Base-by-base conservation (phyloP, 257 asterid genomes). In the Voacanga thouarsii region DNA sequence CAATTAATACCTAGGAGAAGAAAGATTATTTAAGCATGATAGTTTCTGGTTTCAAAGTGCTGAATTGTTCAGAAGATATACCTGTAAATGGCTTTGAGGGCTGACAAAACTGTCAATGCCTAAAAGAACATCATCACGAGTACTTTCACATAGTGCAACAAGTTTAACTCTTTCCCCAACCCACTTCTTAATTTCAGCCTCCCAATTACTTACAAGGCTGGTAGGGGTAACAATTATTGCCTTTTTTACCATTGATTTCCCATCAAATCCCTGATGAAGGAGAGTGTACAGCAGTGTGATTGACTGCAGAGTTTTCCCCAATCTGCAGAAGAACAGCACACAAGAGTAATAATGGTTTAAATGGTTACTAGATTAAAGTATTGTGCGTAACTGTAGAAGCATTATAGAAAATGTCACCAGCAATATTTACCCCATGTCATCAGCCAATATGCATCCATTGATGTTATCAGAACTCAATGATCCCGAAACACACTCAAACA, bases 401-500 rank as follows among this genome's bases (percentile, higher is more conserved):
- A 21, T 30, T 61, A 61, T 51, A 3, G 51, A 75, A 75, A 80
- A 57, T 80, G 50, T 61, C 71, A 28, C 55, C 43, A 83, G 82
- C 30, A 84, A 71, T 72, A 64, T 82, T 86, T 88, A 95, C 99
- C 99, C 99, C 98, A 95, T 95, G 83, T 95, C 99, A 86, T 95
- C 99, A 80, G 99, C 99, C 89, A 95, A 87, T 82, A 95, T 93
- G 97, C 99, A 95, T 65, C 99, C 99, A 77, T 89, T 88, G 80
- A 94, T 92, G 87, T 89, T 90, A 78, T 88, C 86, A 77, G 87
- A 83, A 79, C 89, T 84, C 73, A 88, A 82, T 69, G 79, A 73
- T 77, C 99, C 99, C 30, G 99, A 95, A 82, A 93, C 97, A 76
- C 98, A 95, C 68, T 91, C 99, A 81, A 95, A 95, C 99, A 93